These are phyloP conservation scores for Geotrichum europaeum DNA, from an alignment of 1,139 yeast genomes.

Conservation along the genomic window DNA sequence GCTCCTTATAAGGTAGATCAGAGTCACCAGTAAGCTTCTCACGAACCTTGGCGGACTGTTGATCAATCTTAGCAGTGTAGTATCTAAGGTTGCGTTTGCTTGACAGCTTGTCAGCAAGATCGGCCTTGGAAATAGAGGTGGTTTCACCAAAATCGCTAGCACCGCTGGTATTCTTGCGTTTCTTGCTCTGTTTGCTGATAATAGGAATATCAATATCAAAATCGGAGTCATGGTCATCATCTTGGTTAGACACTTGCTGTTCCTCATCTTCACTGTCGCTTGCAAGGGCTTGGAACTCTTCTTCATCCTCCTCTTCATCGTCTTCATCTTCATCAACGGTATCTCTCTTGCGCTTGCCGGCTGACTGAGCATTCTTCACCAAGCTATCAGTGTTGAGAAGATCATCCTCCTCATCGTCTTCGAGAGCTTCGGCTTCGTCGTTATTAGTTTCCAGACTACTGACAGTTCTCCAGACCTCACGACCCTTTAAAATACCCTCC, in stretches of 20 bases:
- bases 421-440: conserved; percentile 18
- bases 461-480: conserved; percentile 73
- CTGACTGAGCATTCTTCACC: conserved; percentile 17
- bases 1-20: conserved; percentile 89
- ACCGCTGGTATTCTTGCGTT: conserved; percentile 25
- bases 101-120: conserved; percentile 75
- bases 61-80: conserved; percentile 95
- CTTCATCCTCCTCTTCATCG: conserved; percentile 29
- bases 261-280: conserved; percentile 19
- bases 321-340: conserved; percentile 21
- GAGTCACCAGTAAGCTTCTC: conserved; percentile 67
- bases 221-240: conserved; percentile 31
- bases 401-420: conserved; percentile 19
- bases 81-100: conserved; percentile 84
- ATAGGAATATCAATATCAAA: conserved; percentile 48
- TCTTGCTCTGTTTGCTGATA: conserved; percentile 24
- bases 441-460: conserved; percentile 24
- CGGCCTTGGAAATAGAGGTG: conserved; percentile 61
- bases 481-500: conserved; percentile 72
- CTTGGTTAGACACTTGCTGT: conserved; percentile 26
- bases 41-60: conserved; percentile 47
- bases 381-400: conserved; percentile 15
- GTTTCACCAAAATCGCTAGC: conserved; percentile 57
- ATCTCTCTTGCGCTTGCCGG: conserved; percentile 14
- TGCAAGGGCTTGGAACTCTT: conserved; percentile 14